Evolutionary conservation across 129 eudicot species (phyloP).

Genomic region (Centaurea solstitialis): DNA sequence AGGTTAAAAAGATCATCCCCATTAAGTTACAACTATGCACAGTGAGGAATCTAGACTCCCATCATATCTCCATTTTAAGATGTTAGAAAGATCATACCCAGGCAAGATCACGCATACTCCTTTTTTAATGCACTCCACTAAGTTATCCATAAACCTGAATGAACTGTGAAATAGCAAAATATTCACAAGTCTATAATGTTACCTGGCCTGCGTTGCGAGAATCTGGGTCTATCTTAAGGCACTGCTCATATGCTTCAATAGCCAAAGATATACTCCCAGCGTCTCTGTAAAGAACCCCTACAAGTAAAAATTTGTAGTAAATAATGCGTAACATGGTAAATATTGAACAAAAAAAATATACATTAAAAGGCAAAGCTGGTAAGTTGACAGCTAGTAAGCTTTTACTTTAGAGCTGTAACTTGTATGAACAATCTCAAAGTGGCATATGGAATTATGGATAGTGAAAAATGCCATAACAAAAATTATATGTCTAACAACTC

Average conservation of each 20-base stretch:
- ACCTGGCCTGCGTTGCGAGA: slow-evolving; percentile 99
- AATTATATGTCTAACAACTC: too few species aligned
- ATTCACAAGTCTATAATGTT: slow-evolving; percentile 13
- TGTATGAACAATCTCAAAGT: background rate
- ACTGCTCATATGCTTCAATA: slow-evolving; percentile 97
- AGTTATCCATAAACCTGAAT: slow-evolving; percentile 10
- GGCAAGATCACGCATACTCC: slow-evolving; percentile 2
- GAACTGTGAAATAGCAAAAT: background rate
- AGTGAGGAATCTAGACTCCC: background rate
- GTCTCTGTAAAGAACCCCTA: slow-evolving; percentile 96
- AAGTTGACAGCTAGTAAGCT: background rate
- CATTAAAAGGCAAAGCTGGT: background rate
- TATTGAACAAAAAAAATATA: background rate
- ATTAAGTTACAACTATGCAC: background rate
- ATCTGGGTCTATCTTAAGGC: slow-evolving; percentile 96
- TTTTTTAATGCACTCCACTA: background rate
- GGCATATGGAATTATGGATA: too few species aligned
- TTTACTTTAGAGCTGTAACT: background rate
- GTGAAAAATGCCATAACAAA: too few species aligned
- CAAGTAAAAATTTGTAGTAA: slow-evolving; percentile 21
- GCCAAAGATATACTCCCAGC: slow-evolving; percentile 94
- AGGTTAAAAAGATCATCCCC: background rate
- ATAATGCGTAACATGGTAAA: background rate
- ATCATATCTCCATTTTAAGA: background rate
- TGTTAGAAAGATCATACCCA: background rate